Evolutionary conservation across 176 grass and related monocot species (phyloP), one percentile per base, ranked within the genome.

Genomic region (Chloris gayana): DNA sequence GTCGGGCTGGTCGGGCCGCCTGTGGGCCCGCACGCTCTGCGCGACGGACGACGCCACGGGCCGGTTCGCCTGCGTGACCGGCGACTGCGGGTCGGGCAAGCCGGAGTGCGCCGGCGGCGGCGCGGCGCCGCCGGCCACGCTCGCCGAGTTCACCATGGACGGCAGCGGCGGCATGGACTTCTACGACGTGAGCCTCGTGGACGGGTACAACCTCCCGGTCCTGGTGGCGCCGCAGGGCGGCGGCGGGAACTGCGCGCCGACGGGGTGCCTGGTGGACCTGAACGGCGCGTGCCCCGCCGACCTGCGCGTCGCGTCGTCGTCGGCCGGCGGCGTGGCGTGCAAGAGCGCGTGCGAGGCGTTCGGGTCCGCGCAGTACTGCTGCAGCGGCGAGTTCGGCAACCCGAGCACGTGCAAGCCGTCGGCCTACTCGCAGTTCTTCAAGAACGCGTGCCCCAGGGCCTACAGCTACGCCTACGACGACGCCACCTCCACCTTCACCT

Each of bases 401-500:
- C 89, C 95, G 1, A 68, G 37, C 73, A 90, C 89, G 0, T 97
- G 95, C 82, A 75, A 78, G 64, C 95, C 95, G 0, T 82, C 95
- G 14, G 21, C 66, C 0, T 94, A 94, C 85, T 97, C 92, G 14
- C 72, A 89, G 72, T 94, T 92, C 69, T 97, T 97, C 92, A 94
- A 94, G 89, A 83, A 85, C 42, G 85, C 89, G 9, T 97, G 95
- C 85, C 95, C 92, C 0, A 7, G 89, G 6, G 92, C 95, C 0
- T 97, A 92, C 87, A 97, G 89, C 87, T 97, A 97, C 65, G 91
- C 95, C 3, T 97, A 92, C 77, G 92, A 97, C 76, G 95, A 97
- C 30, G 76, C 91, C 1, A 90, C 89, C 0, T 94, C 91, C 3
- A 97, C 89, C 60, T 97, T 97, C 84, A 97, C 95, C 11, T 97